Evolutionary conservation across 108 stramenopile genomes (phyloP), one percentile per base, ranked within the genome.

Genomic region (Bacterosira constricta): DNA sequence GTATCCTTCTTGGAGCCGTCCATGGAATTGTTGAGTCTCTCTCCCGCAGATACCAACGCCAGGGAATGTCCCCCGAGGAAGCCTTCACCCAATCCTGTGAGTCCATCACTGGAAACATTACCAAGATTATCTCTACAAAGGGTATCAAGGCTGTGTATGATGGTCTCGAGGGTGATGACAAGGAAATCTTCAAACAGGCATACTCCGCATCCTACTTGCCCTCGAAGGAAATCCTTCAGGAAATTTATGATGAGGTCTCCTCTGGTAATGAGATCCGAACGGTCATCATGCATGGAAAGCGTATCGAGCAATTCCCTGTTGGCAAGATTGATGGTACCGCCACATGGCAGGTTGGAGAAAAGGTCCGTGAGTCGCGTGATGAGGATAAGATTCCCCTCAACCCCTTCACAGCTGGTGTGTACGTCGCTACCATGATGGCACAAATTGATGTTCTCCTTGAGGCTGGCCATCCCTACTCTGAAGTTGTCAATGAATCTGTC

Each of bases 361-460:
- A 93, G 80, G 98, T 98, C 50, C 96, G 98, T 35, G 93, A 93
- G 47, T 76, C 80, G 34, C 92, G 98, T 72, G 94, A 96, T 50
- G 98, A 98, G 53, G 96, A 96, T 21, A 92, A 95, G 20, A 98
- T 98, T 70, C 98, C 97, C 45, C 80, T 98, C 53, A 98, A 98
- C 87, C 95, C 98, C 61, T 97, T 97, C 93, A 98, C 97, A 18
- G 96, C 98, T 29, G 98, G 97, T 80, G 96, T 98, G 49, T 97
- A 97, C 85, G 93, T 98, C 63, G 96, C 98, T 54, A 96, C 94
- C 64, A 98, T 98, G 98, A 98, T 98, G 98, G 98, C 98, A 37
- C 96, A 97, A 78, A 96, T 96, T 80, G 98, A 97, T 87, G 97
- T 98, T 45, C 95, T 98, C 59, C 83, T 93, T 50, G 94, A 96